Percentiles rank a stretch among this genome's conserved stretches.
Evolutionary conservation across 495 filamentous ascomycete genomes (phyloP).

Genomic region (Podospora didyma): DNA sequence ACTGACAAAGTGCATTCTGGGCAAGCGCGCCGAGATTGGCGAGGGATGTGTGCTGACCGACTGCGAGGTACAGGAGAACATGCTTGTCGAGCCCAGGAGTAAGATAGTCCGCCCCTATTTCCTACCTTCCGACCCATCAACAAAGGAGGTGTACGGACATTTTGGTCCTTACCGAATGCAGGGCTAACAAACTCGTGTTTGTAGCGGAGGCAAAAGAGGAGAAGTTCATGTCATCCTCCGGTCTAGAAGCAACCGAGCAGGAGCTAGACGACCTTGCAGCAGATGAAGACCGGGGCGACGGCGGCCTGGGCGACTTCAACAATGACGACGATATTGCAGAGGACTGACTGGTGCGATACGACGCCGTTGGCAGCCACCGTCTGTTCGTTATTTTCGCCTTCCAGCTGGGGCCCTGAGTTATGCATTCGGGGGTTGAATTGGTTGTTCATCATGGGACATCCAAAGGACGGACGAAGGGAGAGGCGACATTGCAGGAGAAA

Average conservation of each 20-base stretch:
- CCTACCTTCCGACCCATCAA: not conserved
- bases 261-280: slow-evolving; percentile 44
- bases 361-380: too few relatives aligned
- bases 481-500: not conserved
- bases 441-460: too few relatives aligned
- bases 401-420: too few relatives aligned
- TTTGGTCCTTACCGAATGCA: not conserved
- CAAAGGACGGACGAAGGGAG: too few relatives aligned
- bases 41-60: slow-evolving; percentile 73
- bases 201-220: slow-evolving; percentile 75
- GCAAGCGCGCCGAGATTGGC: slow-evolving; percentile 69
- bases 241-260: slow-evolving; percentile 58
- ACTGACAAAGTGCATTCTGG: slow-evolving; percentile 78
- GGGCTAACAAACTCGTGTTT: not conserved
- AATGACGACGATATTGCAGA: slow-evolving; percentile 12
- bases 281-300: slow-evolving; percentile 22
- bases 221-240: slow-evolving; percentile 81
- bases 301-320: slow-evolving; percentile 4
- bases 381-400: too few relatives aligned
- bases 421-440: too few relatives aligned
- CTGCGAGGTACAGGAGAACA: slow-evolving; percentile 85
- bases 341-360: slow-evolving; percentile 2
- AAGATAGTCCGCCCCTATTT: slow-evolving; percentile 35
- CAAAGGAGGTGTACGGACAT: not conserved
- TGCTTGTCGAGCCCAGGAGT: slow-evolving; percentile 76